Evolutionary conservation across 176 grass and related monocot genomes (phyloP), one percentile per base, ranked within the genome.

Genomic region (Avena sativa): DNA sequence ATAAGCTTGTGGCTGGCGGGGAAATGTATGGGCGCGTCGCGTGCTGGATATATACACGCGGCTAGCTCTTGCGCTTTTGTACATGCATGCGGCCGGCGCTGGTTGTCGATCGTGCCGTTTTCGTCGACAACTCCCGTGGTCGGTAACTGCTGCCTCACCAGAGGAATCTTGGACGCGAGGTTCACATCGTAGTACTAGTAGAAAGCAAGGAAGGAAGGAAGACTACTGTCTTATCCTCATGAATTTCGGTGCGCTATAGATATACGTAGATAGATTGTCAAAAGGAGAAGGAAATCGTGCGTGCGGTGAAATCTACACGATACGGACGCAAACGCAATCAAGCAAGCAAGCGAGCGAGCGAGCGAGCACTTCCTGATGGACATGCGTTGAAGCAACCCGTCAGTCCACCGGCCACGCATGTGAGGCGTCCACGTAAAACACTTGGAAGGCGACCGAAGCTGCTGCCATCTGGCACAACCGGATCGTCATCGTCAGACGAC

Each of bases 351-450:
- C 34, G 34, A 36, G 34, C 34, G 34, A 36, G 43, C 43, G 44
- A 9, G 8, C 44, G 72, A 40, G 26, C 47, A 6, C 47, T 67
- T 67, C 30, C 53, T 51, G 30, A 30, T 80, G 81, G 38, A 47
- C 68, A 81, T 64, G 86, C 77, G 70, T 85, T 63, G 43, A 91
- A 88, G 86, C 86, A 88, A 21, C 43, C 60, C 12, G 21, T 77
- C 50, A 26, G 49, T 23, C 21, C 62, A 15, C 62, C 15, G 30
- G 13, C 78, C 56, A 34, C 15, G 62, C 62, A 65, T 65, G 26
- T 25, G 80, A 90, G 13, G 80, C 85, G 89, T 77, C 82, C 77
- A 88, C 81, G 86, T 71, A 78, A 91, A 91, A 75, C 49, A 43
- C 14, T 17, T 60, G 57, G 49, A 4, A 8, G 67, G 44, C 19